Evolutionary conservation across 1,284 basidiomycete genomes (phyloP).

Genomic region (Ustilago shanxiensis): DNA sequence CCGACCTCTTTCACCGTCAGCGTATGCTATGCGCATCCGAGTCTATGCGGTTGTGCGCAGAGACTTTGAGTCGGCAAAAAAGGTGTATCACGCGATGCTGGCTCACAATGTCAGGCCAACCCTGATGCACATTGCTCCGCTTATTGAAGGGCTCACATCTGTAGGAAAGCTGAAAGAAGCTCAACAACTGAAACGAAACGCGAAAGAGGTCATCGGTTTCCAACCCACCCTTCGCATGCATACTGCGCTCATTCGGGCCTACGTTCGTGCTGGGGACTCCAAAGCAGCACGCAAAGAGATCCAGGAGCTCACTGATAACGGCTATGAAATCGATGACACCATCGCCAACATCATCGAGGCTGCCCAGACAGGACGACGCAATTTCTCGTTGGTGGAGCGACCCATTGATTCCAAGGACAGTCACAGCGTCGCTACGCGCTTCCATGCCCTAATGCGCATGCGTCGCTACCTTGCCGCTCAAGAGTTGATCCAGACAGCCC

Average conservation of each 20-base stretch:
- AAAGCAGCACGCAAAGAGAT: slow-evolving; percentile 30
- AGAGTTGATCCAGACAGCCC: slow-evolving; percentile 30
- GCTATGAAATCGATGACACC: slow-evolving; percentile 34
- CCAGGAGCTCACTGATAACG: slow-evolving; percentile 26
- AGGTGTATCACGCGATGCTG: slow-evolving; percentile 51
- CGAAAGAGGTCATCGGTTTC: slow-evolving; percentile 17
- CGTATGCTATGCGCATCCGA: slow-evolving; percentile 50
- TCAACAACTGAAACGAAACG: slow-evolving; percentile 40
- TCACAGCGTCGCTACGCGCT: slow-evolving; percentile 41
- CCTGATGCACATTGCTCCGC: slow-evolving; percentile 53
- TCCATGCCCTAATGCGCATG: slow-evolving; percentile 31
- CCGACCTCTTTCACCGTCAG: slow-evolving; percentile 26
- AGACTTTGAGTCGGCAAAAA: slow-evolving; percentile 44
- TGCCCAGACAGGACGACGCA: slow-evolving; percentile 15
- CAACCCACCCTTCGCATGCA: slow-evolving; percentile 49
- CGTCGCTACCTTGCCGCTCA: slow-evolving; percentile 40
- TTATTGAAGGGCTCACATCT: slow-evolving; percentile 45
- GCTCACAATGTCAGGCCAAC: slow-evolving; percentile 34
- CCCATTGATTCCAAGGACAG: slow-evolving; percentile 17
- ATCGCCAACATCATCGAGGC: slow-evolving; percentile 51
- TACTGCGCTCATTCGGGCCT: slow-evolving; percentile 47
- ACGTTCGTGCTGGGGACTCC: slow-evolving; percentile 25
- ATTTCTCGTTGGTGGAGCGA: slow-evolving; percentile 25
- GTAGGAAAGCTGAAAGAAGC: slow-evolving; percentile 42
- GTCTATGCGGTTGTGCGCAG: slow-evolving; percentile 51